These are phyloP conservation scores for Cornus suecica DNA, from an alignment of 148 eudicot species.

Conservation along the genomic window DNA sequence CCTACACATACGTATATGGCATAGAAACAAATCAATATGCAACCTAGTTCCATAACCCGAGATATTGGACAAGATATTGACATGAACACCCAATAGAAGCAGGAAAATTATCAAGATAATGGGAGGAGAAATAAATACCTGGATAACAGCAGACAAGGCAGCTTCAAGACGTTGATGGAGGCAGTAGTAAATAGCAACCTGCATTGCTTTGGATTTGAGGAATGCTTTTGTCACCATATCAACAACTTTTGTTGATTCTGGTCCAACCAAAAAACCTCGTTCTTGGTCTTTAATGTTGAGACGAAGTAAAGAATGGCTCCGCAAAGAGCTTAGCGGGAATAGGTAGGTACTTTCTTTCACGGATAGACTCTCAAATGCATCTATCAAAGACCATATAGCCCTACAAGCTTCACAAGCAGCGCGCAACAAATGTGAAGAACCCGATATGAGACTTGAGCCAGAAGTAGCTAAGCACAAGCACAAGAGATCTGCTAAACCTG, in stretches of 20 bases:
- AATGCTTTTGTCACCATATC: conserved; percentile 62
- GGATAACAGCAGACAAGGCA: conserved; percentile 54
- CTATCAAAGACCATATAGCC: conserved; percentile 79
- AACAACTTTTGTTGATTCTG: conserved; percentile 53
- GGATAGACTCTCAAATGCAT: conserved; percentile 56
- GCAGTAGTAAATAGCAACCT: conserved; percentile 76
- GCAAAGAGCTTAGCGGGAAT: conserved; percentile 66
- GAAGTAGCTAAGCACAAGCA: conserved; percentile 65
- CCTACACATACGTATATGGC: neutral
- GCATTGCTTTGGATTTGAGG: conserved; percentile 62
- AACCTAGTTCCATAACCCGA: neutral
- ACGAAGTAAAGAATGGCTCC: conserved; percentile 48
- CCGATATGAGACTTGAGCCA: conserved; percentile 80
- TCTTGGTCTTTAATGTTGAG: conserved; percentile 55
- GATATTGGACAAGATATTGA: neutral
- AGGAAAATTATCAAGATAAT: conserved; percentile 5
- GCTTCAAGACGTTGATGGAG: conserved; percentile 80
- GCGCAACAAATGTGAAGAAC: conserved; percentile 74
- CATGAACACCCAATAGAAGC: neutral
- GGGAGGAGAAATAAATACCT: conserved; percentile 42
- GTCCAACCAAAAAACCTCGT: conserved; percentile 33
- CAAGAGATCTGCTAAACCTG: conserved; percentile 59
- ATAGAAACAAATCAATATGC: neutral
- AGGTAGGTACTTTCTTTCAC: conserved; percentile 35
- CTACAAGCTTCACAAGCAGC: conserved; percentile 90